Percentiles rank a stretch among this genome's conserved stretches.
Evolutionary conservation across 1,139 yeast species (phyloP).

Genomic region (Magnusiomyces tetraspermus): DNA sequence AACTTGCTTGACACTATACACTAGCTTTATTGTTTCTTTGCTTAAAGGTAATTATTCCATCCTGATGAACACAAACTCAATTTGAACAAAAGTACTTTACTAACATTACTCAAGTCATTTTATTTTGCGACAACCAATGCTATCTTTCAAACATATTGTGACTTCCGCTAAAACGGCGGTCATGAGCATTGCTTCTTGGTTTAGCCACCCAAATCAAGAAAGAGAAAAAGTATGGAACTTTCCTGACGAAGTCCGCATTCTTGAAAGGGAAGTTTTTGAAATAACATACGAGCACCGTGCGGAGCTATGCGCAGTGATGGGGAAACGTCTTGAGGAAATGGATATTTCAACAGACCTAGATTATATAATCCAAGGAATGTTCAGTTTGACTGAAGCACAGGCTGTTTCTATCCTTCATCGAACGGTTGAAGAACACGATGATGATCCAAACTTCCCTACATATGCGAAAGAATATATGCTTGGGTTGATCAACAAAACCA

Average conservation of each 20-base stretch:
- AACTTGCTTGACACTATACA: too few species aligned
- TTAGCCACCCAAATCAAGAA: neutral
- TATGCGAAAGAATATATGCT: constrained; percentile 29
- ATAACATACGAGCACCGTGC: constrained; percentile 14
- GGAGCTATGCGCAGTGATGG: constrained; percentile 13
- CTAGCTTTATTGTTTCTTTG: too few species aligned
- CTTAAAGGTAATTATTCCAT: too few species aligned
- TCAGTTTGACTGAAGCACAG: constrained; percentile 12
- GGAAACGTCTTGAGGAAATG: constrained; percentile 11
- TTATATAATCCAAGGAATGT: constrained; percentile 14
- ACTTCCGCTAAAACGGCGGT: neutral
- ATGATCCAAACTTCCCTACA: constrained; percentile 43
- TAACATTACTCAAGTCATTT: too few species aligned
- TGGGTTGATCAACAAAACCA: constrained; percentile 19
- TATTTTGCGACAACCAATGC: too few species aligned
- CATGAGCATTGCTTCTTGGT: neutral
- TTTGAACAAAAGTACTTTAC: too few species aligned
- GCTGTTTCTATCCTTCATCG: constrained; percentile 32
- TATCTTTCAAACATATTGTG: too few species aligned
- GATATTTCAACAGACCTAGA: constrained; percentile 14
- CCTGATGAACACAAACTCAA: too few species aligned
- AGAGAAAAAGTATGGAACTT: constrained; percentile 1
- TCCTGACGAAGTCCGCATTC: constrained; percentile 11
- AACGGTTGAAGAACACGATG: constrained; percentile 35
- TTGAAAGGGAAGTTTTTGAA: constrained; percentile 9